Conservation (phyloP, 179 eudicot species). For the Patellifolia procumbens region DNA sequence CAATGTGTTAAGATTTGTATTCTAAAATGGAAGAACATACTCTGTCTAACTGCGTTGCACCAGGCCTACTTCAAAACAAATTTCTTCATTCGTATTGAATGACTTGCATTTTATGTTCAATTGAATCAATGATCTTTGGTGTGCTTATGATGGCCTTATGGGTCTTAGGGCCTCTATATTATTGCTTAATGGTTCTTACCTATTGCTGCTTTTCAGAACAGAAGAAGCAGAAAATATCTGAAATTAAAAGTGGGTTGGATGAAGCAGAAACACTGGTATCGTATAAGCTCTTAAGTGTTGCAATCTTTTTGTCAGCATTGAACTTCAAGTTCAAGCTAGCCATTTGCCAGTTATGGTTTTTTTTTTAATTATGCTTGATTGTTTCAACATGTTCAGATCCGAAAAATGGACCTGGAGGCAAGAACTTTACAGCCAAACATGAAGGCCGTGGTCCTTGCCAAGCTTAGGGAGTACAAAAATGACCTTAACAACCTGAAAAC, state of each 20-base stretch:
- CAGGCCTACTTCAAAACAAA: not conserved
- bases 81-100: not conserved
- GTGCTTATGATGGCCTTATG: not conserved
- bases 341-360: not conserved
- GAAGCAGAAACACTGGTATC: slow-evolving; percentile 66
- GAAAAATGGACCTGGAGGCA: slow-evolving; percentile 76
- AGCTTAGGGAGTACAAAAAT: slow-evolving; percentile 63
- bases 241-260: slow-evolving; percentile 51
- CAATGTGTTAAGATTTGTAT: not conserved
- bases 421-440: slow-evolving; percentile 53
- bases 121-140: not conserved
- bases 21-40: not conserved
- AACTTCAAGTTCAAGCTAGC: not conserved
- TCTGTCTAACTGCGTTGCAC: not conserved
- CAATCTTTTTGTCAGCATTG: slow-evolving; percentile 6
- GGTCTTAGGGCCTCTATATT: not conserved
- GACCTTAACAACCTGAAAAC: slow-evolving; percentile 58
- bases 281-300: slow-evolving; percentile 11
- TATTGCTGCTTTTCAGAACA: slow-evolving; percentile 46
- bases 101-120: not conserved
- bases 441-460: slow-evolving; percentile 55
- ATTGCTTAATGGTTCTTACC: slow-evolving; percentile 1
- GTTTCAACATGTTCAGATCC: slow-evolving; percentile 40
- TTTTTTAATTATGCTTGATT: not conserved
- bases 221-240: slow-evolving; percentile 63